Conservation (phyloP, 352 stramenopile species). For the Phytophthora citricola region DNA sequence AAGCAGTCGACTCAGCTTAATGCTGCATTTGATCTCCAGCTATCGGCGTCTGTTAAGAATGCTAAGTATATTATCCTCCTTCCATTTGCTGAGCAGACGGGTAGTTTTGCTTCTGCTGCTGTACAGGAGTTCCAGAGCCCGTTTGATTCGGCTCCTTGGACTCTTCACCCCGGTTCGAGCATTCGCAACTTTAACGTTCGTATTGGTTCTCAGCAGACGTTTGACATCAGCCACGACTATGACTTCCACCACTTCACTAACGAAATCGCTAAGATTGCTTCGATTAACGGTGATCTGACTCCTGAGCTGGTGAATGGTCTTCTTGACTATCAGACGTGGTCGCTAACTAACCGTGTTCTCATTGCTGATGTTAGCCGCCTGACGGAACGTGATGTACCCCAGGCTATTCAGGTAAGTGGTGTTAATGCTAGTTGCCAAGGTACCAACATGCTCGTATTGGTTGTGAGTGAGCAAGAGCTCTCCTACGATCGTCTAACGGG, state of each 20-base stretch:
- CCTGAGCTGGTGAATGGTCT: slow-evolving; percentile 1
- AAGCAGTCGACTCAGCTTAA: slow-evolving; percentile 3
- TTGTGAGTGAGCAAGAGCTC: no score
- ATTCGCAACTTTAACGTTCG: slow-evolving; percentile 9
- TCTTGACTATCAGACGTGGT: neutral
- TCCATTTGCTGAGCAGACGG: neutral
- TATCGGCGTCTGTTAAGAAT: slow-evolving; percentile 9
- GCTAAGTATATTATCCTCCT: neutral
- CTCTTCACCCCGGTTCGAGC: neutral
- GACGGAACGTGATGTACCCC: neutral
- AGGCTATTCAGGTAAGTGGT: neutral
- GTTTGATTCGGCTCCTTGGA: neutral
- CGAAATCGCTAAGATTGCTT: neutral
- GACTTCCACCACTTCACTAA: neutral
- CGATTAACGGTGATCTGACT: slow-evolving; percentile 30
- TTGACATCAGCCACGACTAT: neutral
- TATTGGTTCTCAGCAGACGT: neutral
- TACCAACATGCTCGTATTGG: neutral
- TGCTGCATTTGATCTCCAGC: slow-evolving; percentile 1
- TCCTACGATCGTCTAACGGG: no score
- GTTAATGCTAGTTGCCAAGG: neutral
- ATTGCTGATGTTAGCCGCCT: neutral
- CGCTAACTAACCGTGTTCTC: neutral
- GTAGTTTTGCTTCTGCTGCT: neutral
- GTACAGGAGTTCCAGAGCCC: slow-evolving; percentile 2